These are phyloP conservation scores for Nothomitra cinnamomea DNA, from an alignment of 2,329 filamentous ascomycete genomes.

Conservation along the genomic window DNA sequence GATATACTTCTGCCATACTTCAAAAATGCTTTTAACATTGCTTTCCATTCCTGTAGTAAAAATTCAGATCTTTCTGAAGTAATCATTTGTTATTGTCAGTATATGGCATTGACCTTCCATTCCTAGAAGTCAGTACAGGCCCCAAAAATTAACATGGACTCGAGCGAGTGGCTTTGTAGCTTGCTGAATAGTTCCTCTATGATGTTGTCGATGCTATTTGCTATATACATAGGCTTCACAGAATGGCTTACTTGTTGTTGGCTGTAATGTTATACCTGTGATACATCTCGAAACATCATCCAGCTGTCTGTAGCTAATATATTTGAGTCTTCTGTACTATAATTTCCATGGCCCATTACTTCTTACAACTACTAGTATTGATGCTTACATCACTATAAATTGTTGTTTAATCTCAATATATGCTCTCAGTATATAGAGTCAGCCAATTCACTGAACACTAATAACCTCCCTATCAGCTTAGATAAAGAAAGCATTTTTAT, in stretches of 20 bases:
- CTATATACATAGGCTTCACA: not conserved
- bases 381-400: not conserved
- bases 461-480: not conserved
- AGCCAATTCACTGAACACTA: too few relatives aligned
- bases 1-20: not conserved
- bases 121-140: not conserved
- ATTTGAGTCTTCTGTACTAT: not conserved
- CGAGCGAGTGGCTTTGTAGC: not conserved
- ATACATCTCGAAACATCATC: not conserved
- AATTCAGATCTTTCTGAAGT: not conserved
- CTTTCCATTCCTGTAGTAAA: not conserved
- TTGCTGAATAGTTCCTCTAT: not conserved
- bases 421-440: not conserved
- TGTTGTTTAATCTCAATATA: not conserved
- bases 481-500: not conserved
- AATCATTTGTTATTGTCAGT: slow-evolving; percentile 1
- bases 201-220: not conserved
- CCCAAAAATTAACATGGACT: slow-evolving; percentile 3
- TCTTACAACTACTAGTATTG: too few relatives aligned
- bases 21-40: not conserved
- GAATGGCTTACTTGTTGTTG: not conserved
- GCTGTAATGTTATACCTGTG: not conserved
- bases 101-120: not conserved
- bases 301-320: not conserved
- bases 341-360: not conserved